Percentiles rank a stretch among this genome's conserved stretches.
phyloP scores from a whole-genome alignment of 768 basidiomycete genomes.

The Russula dissimulans region DNA sequence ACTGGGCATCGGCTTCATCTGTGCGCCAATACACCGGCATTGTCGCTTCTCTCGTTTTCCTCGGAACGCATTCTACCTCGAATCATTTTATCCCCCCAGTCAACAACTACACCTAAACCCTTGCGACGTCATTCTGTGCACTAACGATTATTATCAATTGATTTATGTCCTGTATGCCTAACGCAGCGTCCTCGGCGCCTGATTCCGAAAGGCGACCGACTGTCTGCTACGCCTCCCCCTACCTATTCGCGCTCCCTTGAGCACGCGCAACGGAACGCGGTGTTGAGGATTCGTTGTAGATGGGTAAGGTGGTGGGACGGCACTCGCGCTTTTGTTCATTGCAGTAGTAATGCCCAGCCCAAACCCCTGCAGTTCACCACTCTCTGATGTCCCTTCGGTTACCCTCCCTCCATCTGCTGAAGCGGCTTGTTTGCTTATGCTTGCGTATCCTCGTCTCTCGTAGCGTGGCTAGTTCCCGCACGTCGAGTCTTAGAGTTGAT shows the following conservation, averaged over 20 bases:
- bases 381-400: neutral
- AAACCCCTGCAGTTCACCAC: neutral
- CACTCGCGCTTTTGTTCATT: neutral
- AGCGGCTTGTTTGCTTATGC: neutral
- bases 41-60: slow-evolving; percentile 30
- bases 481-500: slow-evolving; percentile 18
- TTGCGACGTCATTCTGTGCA: slow-evolving; percentile 16
- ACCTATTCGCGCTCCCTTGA: slow-evolving; percentile 16
- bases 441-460: slow-evolving; percentile 18
- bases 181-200: slow-evolving; percentile 27
- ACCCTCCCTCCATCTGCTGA: neutral
- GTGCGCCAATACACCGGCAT: slow-evolving; percentile 70
- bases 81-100: slow-evolving; percentile 16
- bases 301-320: neutral
- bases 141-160: slow-evolving; percentile 21
- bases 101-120: neutral
- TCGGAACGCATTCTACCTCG: slow-evolving; percentile 21
- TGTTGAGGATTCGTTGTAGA: slow-evolving; percentile 3
- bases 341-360: neutral
- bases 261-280: slow-evolving; percentile 4
- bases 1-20: slow-evolving; percentile 68
- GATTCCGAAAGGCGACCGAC: slow-evolving; percentile 34
- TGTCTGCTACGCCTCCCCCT: slow-evolving; percentile 20
- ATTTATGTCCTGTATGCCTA: slow-evolving; percentile 22
- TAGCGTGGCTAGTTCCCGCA: slow-evolving; percentile 19